Base-by-base conservation (phyloP, 2,329 filamentous ascomycete genomes). In the Fusarium nygamai region DNA sequence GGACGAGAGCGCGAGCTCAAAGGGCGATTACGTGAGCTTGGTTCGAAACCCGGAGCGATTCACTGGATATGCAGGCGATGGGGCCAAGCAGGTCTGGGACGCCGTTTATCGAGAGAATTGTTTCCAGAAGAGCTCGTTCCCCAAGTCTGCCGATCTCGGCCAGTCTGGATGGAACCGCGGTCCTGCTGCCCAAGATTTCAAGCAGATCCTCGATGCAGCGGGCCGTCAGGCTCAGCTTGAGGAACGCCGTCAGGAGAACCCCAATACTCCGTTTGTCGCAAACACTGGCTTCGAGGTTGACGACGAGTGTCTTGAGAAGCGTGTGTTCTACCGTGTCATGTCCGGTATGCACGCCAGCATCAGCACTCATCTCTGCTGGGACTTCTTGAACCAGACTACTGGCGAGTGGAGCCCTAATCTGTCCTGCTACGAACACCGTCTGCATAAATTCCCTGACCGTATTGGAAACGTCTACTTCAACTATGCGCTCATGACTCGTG, bases 391-490 rank as follows among this genome's bases (percentile, higher is more conserved):
- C 83, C 95, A 98, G 84, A 95, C 93, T 4, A 98, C 96, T 0
- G 96, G 96, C 67, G 85, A 94, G 83, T 99, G 96, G 96, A 91
- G 92, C 57, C 95, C 95, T 31, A 99, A 99, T 79, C 83, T 97
- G 61, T 87, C 91, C 72, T 99, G 96, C 87, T 99, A 98, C 87
- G 91, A 93, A 80, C 86, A 91, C 39, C 91, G 96, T n/a, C 89
- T 99, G 22, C 94, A 98, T 82, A 87, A 88, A 29, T 91, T 93
- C 81, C 94, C 96, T 0, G 96, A 99, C 76, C 93, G 96, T 69
- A 93, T 99, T 80, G 96, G 95, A 76, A 99, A 99, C 83, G 88
- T 99, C 57, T 99, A 99, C 86, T 99, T 99, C 87, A 98, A 99
- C 89, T 99, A 98, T 80, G 96, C 96, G 2, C 89, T 99, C n/a